Evolutionary conservation across 352 stramenopile genomes (phyloP).

Genomic region (Phytophthora multivora): DNA sequence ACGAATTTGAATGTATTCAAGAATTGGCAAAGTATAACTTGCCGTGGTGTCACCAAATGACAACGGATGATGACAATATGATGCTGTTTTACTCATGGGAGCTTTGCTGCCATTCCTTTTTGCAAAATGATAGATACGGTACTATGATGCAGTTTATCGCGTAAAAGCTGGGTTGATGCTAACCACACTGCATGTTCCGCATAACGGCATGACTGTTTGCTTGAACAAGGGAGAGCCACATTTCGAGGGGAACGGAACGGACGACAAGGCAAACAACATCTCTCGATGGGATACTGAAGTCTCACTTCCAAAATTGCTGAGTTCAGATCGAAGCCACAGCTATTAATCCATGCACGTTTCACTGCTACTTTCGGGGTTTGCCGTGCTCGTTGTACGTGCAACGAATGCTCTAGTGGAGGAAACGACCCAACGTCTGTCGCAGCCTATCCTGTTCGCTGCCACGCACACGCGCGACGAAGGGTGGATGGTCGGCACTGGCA

Average conservation of each 20-base stretch:
- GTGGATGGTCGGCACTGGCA: constrained; percentile 55
- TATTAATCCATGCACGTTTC: constrained; percentile 13
- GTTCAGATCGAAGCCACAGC: no score
- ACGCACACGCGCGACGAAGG: constrained; percentile 62
- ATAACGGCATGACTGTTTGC: not conserved
- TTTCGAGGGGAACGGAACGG: no score
- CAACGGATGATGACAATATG: not conserved
- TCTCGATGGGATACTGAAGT: not conserved
- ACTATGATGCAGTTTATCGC: no score
- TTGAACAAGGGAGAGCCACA: not conserved
- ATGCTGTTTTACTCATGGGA: not conserved
- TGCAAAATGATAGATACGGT: no score
- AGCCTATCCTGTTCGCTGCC: constrained; percentile 50
- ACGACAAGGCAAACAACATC: not conserved
- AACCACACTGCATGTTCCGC: not conserved
- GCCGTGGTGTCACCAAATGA: not conserved
- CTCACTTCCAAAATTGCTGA: constrained; percentile 1
- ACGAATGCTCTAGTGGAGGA: not conserved
- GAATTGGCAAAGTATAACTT: no score
- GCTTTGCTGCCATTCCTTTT: not conserved
- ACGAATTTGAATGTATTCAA: no score
- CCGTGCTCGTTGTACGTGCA: not conserved
- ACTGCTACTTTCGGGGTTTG: constrained; percentile 1
- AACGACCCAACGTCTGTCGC: not conserved
- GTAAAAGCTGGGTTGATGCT: not conserved